phyloP scores from a whole-genome alignment of 257 asterid species.

The Capsicum rhomboideum region DNA sequence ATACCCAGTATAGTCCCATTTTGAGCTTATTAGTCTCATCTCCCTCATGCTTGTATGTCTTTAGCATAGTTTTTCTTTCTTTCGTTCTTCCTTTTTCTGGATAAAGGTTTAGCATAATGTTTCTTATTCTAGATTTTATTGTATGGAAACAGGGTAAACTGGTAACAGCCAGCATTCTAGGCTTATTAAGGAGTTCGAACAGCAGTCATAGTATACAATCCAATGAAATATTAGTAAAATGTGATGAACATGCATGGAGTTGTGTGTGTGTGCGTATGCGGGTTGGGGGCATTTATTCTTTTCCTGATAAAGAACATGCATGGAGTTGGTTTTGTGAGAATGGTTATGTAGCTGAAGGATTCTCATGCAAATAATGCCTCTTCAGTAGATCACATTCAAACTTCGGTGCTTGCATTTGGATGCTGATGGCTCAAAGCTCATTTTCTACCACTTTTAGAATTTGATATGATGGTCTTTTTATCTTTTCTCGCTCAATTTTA shows the following conservation, averaged over 20 bases:
- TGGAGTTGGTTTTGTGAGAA: not conserved
- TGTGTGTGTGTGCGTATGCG: rapidly evolving
- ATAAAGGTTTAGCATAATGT: not conserved
- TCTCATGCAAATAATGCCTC: not conserved
- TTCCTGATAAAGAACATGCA: not conserved
- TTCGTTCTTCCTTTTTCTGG: not conserved
- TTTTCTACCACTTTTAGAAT: not conserved
- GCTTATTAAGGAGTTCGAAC: not conserved
- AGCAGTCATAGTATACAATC: not conserved
- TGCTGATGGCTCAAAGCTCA: not conserved
- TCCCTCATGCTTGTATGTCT: not conserved
- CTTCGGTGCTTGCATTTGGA: not conserved
- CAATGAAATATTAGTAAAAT: not conserved
- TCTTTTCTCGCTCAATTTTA: not conserved
- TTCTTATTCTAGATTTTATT: not conserved
- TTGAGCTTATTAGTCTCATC: not conserved
- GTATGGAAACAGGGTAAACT: not conserved
- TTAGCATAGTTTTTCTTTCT: not conserved
- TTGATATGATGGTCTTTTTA: not conserved
- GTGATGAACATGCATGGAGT: not conserved
- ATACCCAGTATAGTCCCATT: not conserved
- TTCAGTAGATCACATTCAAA: not conserved
- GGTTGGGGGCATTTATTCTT: not conserved
- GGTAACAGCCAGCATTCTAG: not conserved
- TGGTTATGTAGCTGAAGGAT: not conserved